Base-by-base conservation (phyloP, 2,329 filamentous ascomycete genomes). In the Xylaria sp. region DNA sequence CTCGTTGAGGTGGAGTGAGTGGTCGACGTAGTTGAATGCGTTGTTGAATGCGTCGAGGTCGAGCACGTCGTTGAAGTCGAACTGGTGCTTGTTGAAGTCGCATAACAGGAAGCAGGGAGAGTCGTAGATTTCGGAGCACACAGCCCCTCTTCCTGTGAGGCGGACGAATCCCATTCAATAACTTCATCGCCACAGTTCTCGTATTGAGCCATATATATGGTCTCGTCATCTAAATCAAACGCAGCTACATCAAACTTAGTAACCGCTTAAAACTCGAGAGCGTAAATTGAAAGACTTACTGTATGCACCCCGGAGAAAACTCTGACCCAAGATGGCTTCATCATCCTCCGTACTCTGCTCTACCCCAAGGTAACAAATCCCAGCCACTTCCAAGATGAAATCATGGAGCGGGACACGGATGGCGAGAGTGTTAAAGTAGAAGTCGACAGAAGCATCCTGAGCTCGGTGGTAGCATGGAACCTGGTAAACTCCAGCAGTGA, bases 141-240 rank as follows among this genome's bases (percentile, higher is more conserved):
- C 4, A 54, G 22, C 2, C 69, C 69, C 5, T 60, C 27, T 44
- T 55, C 64, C 36, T 63, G 27, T 9, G 47, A 7, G 5, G 45
- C 31, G 7, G 38, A 56, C 3, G 59, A 20, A 42, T 69, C 64
- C 69, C 69, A 72, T 2, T 57, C 44, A 25, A 69, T 22, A 20
- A 68, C 7, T 22, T 65, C 3, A n/a, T 69, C 65, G 17, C 69
- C 70, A 29, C 70, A 73, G 36, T 71, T 65, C 42, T 66, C 59
- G 42, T 69, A 73, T 45, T 73, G 71, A 10, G 71, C 71, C 56
- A 73, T 60, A 20, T 66, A 71, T 15, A 73, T 68, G 6, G 59
- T 20, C 11, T 68, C 45, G 1, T 61, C 20, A 27, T 73, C 71
- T n/a, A 65, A 9, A 20, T 73, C 71, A 29, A 71, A 73, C 5